Evolutionary conservation across 805 yeast species (phyloP).

Genomic region (Teunomyces atbi): DNA sequence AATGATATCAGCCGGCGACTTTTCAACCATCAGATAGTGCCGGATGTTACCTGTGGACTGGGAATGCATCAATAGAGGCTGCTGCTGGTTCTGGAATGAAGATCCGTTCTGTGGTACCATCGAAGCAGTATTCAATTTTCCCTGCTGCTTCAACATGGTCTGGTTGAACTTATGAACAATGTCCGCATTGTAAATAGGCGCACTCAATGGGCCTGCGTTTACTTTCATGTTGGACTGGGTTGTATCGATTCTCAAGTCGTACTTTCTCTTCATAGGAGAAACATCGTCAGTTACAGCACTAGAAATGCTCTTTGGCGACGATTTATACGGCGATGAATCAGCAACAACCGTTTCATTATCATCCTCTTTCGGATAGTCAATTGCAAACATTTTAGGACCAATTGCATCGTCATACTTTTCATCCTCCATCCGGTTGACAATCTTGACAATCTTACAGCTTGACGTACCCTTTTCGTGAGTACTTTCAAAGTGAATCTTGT

Average conservation of each 20-base stretch:
- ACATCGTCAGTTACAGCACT: conserved; percentile 2
- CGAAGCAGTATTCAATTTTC: neutral
- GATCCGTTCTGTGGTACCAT: neutral
- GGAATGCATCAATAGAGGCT: conserved; percentile 10
- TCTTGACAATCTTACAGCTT: conserved; percentile 10
- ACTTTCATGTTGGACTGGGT: conserved; percentile 11
- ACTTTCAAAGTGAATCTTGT: conserved; percentile 16
- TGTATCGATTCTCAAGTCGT: conserved; percentile 18
- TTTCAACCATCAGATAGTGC: conserved; percentile 3
- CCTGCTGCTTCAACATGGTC: conserved; percentile 13
- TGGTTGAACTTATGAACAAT: conserved; percentile 19
- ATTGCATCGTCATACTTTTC: conserved; percentile 4
- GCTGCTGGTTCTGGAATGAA: neutral
- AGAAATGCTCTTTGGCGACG: conserved; percentile 17
- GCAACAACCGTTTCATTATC: conserved; percentile 43
- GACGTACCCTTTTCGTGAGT: conserved; percentile 8
- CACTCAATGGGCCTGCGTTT: conserved; percentile 29
- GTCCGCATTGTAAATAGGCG: conserved; percentile 35
- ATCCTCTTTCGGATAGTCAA: conserved; percentile 12
- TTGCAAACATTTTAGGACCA: neutral
- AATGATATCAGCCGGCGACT: conserved; percentile 1
- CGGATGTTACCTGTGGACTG: conserved; percentile 17
- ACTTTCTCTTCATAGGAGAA: conserved; percentile 14
- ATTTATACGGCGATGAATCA: conserved; percentile 36
- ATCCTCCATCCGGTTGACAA: conserved; percentile 8